Evolutionary conservation across 352 stramenopile species (phyloP).

Genomic region (Globisporangium paddicum): DNA sequence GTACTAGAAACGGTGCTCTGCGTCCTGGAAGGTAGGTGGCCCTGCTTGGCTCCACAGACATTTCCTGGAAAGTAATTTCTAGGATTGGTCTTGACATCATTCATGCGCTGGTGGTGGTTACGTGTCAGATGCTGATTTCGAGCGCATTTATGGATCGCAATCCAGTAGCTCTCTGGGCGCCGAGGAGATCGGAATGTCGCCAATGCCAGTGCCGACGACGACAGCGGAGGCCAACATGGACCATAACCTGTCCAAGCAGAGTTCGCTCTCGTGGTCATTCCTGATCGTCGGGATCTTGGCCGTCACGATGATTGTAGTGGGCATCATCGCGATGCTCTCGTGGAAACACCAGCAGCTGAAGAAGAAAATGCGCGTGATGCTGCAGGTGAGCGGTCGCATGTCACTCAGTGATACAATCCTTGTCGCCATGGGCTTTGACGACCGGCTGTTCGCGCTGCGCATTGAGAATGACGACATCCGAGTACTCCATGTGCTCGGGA

Average conservation of each 20-base stretch:
- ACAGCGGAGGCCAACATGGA: constrained; percentile 2
- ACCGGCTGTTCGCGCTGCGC: constrained; percentile 14
- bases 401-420: constrained; percentile 15
- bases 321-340: constrained; percentile 18
- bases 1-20: constrained; percentile 2
- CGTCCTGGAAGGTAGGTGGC: constrained; percentile 1
- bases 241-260: background rate
- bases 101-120: background rate
- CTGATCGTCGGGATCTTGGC: constrained; percentile 20
- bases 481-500: constrained; percentile 6
- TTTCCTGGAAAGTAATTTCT: background rate
- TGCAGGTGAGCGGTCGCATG: background rate
- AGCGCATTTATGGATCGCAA: constrained; percentile 2
- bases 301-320: constrained; percentile 18
- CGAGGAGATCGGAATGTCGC: background rate
- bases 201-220: background rate
- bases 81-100: background rate
- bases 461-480: constrained; percentile 12
- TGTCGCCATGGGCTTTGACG: constrained; percentile 14
- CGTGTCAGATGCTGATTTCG: constrained; percentile 8
- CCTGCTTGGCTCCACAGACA: background rate
- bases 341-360: constrained; percentile 26
- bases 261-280: constrained; percentile 18
- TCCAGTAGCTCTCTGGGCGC: background rate
- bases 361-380: constrained; percentile 11